A percentile compares a stretch with the other conserved stretches of the same genome.
Conservation (phyloP, 2,329 filamentous ascomycete species). For the Cercospora nicotianae region DNA sequence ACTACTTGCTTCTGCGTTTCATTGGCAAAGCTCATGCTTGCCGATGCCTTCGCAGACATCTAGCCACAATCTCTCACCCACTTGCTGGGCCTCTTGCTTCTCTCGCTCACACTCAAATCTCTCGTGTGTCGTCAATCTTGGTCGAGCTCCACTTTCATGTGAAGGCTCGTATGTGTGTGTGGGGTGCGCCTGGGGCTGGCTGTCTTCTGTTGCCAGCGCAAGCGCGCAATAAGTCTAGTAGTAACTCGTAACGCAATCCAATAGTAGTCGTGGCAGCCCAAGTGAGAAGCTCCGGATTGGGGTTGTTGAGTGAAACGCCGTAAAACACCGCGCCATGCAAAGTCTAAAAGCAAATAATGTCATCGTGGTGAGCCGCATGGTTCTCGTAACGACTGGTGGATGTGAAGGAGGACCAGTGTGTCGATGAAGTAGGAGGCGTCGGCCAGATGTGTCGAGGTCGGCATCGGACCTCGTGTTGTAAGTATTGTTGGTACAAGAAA, state of each 20-base stretch:
- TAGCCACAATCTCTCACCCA: slow-evolving; percentile 16
- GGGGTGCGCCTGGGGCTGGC: slow-evolving; percentile 13
- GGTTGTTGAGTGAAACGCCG: slow-evolving; percentile 23
- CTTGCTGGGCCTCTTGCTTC: slow-evolving; percentile 7
- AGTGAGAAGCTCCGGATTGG: slow-evolving; percentile 12
- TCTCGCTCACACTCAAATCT: neutral
- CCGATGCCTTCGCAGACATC: slow-evolving; percentile 23
- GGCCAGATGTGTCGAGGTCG: slow-evolving; percentile 28
- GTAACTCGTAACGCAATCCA: slow-evolving; percentile 14
- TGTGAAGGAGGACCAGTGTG: slow-evolving; percentile 7
- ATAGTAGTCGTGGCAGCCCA: slow-evolving; percentile 13
- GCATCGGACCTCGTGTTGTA: slow-evolving; percentile 32
- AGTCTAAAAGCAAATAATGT: slow-evolving; percentile 23
- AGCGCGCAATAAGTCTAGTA: slow-evolving; percentile 19
- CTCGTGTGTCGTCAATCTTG: slow-evolving; percentile 20
- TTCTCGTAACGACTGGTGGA: slow-evolving; percentile 8
- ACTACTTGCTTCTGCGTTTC: slow-evolving; percentile 22
- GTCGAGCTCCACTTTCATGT: slow-evolving; percentile 13
- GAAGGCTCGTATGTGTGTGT: slow-evolving; percentile 6
- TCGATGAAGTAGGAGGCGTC: slow-evolving; percentile 10
- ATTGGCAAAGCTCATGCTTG: slow-evolving; percentile 20
- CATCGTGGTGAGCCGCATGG: slow-evolving; percentile 12
- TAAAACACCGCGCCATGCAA: slow-evolving; percentile 37
- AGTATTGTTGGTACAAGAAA: slow-evolving; percentile 33
- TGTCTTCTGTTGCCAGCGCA: slow-evolving; percentile 20